Evolutionary conservation across 768 basidiomycete genomes (phyloP).

Genomic region (Steccherinum ochraceum): DNA sequence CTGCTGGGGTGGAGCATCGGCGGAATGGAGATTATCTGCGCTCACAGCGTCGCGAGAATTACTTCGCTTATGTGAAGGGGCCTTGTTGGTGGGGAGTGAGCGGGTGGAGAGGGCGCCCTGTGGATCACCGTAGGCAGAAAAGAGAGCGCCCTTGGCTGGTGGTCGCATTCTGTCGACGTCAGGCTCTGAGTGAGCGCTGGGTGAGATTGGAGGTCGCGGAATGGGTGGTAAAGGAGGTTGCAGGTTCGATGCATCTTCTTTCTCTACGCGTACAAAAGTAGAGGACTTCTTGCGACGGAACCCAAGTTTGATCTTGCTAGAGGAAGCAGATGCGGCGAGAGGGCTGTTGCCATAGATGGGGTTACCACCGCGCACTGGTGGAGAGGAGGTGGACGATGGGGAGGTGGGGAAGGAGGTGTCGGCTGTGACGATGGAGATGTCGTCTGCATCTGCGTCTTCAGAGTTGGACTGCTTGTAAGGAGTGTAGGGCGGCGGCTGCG

Average conservation of each 20-base stretch:
- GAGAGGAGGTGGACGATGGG: conserved; percentile 4
- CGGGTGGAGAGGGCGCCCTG: conserved; percentile 49
- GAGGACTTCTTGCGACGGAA: conserved; percentile 32
- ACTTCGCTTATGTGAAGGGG: conserved; percentile 11
- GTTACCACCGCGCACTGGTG: conserved; percentile 9
- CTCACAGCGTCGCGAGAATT: conserved; percentile 9
- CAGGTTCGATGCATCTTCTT: conserved; percentile 29
- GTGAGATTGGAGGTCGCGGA: conserved; percentile 19
- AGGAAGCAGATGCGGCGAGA: conserved; percentile 22
- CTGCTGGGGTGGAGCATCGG: conserved; percentile 12
- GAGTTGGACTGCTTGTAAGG: background rate
- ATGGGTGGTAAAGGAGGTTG: conserved; percentile 15
- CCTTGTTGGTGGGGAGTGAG: conserved; percentile 43
- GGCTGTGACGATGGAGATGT: conserved; percentile 10
- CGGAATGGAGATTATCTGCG: conserved; percentile 2
- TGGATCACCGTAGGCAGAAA: conserved; percentile 51
- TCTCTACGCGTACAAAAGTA: conserved; percentile 21
- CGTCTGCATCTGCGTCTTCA: conserved; percentile 8
- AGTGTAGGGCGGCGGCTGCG: conserved; percentile 7
- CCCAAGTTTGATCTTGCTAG: conserved; percentile 39
- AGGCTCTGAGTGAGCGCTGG: conserved; percentile 36
- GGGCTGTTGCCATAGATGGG: conserved; percentile 6
- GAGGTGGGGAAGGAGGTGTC: conserved; percentile 10
- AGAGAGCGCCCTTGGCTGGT: conserved; percentile 58
- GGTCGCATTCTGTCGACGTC: conserved; percentile 40